These are phyloP conservation scores for Chondrus crispus DNA, from an alignment of 23 red algal species.

Conservation along the genomic window DNA sequence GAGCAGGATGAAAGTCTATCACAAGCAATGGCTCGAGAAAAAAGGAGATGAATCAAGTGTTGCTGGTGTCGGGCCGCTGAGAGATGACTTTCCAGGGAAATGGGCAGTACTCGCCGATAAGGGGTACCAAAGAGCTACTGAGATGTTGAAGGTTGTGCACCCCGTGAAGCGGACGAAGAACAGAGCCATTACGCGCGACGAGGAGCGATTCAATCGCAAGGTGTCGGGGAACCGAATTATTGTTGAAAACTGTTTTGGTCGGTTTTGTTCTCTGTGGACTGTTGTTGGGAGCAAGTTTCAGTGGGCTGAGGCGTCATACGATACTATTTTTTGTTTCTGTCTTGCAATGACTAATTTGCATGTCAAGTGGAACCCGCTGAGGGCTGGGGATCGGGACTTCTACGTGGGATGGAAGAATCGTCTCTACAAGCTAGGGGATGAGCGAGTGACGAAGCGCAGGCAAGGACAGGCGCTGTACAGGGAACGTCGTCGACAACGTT, in stretches of 20 bases:
- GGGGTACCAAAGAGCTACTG: neutral
- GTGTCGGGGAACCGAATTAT: neutral
- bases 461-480: neutral
- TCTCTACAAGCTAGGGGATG: neutral
- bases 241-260: conserved; percentile 23
- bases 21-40: too few species aligned
- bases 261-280: neutral
- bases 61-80: neutral
- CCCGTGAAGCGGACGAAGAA: neutral
- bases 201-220: neutral
- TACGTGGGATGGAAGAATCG: neutral
- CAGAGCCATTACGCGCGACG: neutral
- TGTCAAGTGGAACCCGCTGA: neutral
- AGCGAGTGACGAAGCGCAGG: neutral
- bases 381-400: neutral
- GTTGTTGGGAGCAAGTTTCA: neutral
- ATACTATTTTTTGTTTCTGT: neutral
- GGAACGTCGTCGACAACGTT: neutral
- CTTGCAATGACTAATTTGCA: conserved; percentile 1
- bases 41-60: too few species aligned
- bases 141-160: neutral
- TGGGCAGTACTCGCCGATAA: neutral
- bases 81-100: neutral
- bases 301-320: neutral
- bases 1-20: too few species aligned